These are phyloP conservation scores for Guyanaporus albipodus DNA, from an alignment of 768 basidiomycete genomes.

Conservation along the genomic window DNA sequence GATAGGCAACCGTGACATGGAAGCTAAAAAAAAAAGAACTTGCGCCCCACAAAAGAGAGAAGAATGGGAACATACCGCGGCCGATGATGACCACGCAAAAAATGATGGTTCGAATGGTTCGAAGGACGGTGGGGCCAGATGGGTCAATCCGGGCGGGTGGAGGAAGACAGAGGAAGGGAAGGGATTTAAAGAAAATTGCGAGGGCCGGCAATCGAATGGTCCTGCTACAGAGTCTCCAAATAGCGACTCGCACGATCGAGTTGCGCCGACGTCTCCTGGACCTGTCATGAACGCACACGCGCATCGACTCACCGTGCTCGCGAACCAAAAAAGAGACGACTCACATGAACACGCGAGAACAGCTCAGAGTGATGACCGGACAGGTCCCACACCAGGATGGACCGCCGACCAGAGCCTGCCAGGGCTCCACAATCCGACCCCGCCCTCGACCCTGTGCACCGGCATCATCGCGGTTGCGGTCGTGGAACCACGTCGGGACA, in stretches of 20 bases:
- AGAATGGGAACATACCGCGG: too few species aligned
- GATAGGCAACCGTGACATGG: too few species aligned
- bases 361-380: slow-evolving; percentile 65
- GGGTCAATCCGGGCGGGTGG: too few species aligned
- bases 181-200: too few species aligned
- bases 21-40: too few species aligned
- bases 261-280: slow-evolving; percentile 22
- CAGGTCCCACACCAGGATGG: slow-evolving; percentile 47
- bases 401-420: slow-evolving; percentile 43
- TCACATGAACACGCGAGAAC: slow-evolving; percentile 50
- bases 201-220: too few species aligned
- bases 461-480: slow-evolving; percentile 40
- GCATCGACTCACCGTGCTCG: neutral
- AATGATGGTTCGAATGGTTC: too few species aligned
- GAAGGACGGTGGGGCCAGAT: too few species aligned
- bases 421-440: slow-evolving; percentile 35
- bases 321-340: slow-evolving; percentile 9
- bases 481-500: slow-evolving; percentile 51
- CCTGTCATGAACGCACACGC: slow-evolving; percentile 7
- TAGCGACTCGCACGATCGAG: slow-evolving; percentile 19
- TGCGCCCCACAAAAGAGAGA: too few species aligned
- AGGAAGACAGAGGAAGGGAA: too few species aligned
- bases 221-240: slow-evolving; percentile 3
- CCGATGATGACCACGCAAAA: too few species aligned
- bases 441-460: too few species aligned